Evolutionary conservation across 345 rosid genomes (phyloP).

Genomic region (Erucastrum elatum): DNA sequence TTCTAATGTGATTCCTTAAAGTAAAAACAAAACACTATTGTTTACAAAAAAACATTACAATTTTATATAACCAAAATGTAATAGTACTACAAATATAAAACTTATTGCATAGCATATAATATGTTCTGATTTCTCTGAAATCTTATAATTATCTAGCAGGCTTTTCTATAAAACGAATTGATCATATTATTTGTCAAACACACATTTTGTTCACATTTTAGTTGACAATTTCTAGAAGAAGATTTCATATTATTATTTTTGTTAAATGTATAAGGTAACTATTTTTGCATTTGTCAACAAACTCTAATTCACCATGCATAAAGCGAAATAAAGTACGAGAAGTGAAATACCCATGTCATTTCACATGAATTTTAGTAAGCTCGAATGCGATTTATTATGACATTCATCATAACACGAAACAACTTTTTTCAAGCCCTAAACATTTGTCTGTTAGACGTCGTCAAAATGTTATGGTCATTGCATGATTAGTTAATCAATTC

Average conservation of each 20-base stretch:
- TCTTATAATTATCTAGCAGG: background rate
- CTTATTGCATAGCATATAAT: background rate
- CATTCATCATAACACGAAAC: background rate
- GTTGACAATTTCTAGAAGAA: conserved; percentile 14
- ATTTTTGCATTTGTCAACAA: background rate
- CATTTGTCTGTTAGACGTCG: conserved; percentile 12
- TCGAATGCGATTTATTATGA: background rate
- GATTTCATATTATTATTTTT: background rate
- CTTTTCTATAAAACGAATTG: background rate
- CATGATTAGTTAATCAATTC: background rate
- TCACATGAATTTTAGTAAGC: background rate
- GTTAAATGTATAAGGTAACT: background rate
- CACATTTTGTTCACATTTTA: background rate
- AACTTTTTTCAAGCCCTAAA: background rate
- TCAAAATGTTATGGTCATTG: background rate
- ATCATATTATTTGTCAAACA: background rate
- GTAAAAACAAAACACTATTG: background rate
- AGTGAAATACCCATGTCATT: background rate
- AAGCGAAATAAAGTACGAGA: background rate
- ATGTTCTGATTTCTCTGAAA: background rate
- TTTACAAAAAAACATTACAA: background rate
- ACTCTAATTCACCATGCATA: background rate
- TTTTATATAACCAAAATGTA: background rate
- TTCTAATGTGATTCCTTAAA: background rate
- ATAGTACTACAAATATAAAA: background rate